phyloP scores from a whole-genome alignment of 768 basidiomycete genomes.

The Favolaschia claudopus region DNA sequence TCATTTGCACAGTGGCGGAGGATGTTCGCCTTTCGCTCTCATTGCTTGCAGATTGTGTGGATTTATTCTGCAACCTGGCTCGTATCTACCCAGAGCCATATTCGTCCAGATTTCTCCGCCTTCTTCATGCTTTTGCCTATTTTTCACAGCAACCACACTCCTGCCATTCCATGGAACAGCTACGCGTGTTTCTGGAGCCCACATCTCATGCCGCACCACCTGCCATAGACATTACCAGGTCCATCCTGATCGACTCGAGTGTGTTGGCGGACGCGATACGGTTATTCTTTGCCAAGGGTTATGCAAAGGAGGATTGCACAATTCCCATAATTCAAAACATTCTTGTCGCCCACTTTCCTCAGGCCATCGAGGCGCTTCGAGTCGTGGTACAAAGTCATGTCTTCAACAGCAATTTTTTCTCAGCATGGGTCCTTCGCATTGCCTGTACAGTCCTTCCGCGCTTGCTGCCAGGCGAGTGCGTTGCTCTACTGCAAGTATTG shows the following conservation, averaged over 20 bases:
- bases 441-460: neutral
- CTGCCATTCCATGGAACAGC: neutral
- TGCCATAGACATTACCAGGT: neutral
- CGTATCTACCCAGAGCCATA: neutral
- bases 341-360: neutral
- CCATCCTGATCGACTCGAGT: neutral
- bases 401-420: neutral
- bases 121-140: neutral
- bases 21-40: neutral
- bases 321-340: neutral
- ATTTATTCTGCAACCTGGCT: neutral
- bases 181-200: conserved; percentile 3
- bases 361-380: too few species aligned
- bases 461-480: too few species aligned
- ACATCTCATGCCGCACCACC: neutral
- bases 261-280: neutral
- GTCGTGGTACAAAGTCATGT: too few species aligned
- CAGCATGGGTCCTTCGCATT: neutral
- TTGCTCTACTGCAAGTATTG: too few species aligned
- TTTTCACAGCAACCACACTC: neutral
- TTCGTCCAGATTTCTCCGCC: neutral
- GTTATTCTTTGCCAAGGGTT: neutral
- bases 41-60: neutral
- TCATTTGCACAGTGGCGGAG: conserved; percentile 1
- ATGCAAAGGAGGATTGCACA: neutral